Percentiles rank a stretch among this genome's conserved stretches.
Conservation (phyloP, 257 asterid genomes). For the Rauvolfia tetraphylla region DNA sequence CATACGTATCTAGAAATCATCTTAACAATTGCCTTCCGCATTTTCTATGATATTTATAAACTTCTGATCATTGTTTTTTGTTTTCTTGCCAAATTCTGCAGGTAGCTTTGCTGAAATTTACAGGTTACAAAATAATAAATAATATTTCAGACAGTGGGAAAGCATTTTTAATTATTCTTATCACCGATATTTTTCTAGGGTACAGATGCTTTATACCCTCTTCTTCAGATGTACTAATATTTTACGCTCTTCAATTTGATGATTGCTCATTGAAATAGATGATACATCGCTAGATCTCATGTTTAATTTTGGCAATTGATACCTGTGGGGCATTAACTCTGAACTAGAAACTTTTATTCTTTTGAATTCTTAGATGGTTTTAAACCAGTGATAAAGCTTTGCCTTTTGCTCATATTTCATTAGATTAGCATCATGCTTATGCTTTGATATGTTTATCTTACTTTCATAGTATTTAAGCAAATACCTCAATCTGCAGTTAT, state of each 20-base stretch:
- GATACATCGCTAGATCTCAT: background rate
- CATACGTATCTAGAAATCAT: background rate
- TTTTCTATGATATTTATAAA: background rate
- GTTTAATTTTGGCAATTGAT: background rate
- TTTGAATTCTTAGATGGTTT: background rate
- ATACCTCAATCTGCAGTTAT: slow-evolving; percentile 64
- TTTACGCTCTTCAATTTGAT: background rate
- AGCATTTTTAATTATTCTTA: slow-evolving; percentile 79
- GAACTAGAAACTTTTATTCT: background rate
- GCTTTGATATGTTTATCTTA: background rate
- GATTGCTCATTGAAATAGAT: background rate
- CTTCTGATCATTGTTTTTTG: slow-evolving; percentile 14
- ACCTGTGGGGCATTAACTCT: background rate
- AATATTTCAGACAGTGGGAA: slow-evolving; percentile 85
- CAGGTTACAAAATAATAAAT: slow-evolving; percentile 82
- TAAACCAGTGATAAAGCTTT: background rate
- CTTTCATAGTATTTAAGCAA: background rate
- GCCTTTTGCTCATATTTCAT: background rate
- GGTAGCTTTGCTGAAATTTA: slow-evolving; percentile 95
- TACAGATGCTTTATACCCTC: slow-evolving; percentile 25
- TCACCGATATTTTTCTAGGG: slow-evolving; percentile 93
- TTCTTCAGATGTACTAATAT: background rate
- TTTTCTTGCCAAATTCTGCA: slow-evolving; percentile 35
- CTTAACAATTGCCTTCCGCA: background rate
- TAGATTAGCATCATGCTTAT: no score